Evolutionary conservation across 73 alveolate species (phyloP).

Genomic region (Urostyla sp.): DNA sequence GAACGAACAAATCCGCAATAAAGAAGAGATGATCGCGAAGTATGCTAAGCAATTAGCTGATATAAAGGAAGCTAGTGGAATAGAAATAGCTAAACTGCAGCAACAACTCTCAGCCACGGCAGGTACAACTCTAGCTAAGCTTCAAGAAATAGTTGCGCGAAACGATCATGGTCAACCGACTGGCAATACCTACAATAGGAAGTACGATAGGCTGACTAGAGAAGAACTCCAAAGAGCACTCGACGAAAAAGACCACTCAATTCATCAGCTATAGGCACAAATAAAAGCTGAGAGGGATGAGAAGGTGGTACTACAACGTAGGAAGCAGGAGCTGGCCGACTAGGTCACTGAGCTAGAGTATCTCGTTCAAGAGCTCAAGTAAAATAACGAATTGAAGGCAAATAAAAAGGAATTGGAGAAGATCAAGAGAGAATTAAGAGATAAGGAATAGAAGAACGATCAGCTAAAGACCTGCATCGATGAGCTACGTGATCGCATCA

Average conservation of each 20-base stretch:
- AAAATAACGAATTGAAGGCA: conserved; percentile 11
- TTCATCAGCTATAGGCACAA: conserved; percentile 10
- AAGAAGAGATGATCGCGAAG: conserved; percentile 81
- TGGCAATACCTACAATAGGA: conserved; percentile 50
- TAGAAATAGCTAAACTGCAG: conserved; percentile 69
- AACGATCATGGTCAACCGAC: conserved; percentile 14
- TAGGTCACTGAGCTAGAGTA: conserved; percentile 10
- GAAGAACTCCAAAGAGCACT: conserved; percentile 72
- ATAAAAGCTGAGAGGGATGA: neutral
- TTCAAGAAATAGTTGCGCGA: conserved; percentile 60
- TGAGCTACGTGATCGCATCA: conserved; percentile 17
- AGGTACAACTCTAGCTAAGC: conserved; percentile 64
- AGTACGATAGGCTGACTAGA: conserved; percentile 68
- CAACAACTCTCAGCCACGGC: conserved; percentile 69
- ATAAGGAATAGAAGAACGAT: conserved; percentile 71
- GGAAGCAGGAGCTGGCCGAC: conserved; percentile 2
- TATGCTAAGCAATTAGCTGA: conserved; percentile 70
- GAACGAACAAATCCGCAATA: conserved; percentile 72
- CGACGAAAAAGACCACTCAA: conserved; percentile 75
- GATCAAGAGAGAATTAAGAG: conserved; percentile 51
- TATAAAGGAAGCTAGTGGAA: conserved; percentile 71
- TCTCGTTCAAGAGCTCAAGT: conserved; percentile 15
- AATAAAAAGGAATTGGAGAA: conserved; percentile 8
- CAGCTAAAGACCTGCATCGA: conserved; percentile 27
- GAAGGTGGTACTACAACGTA: neutral